Evolutionary conservation across 306 rosid species (phyloP), one percentile per base, ranked within the genome.

Genomic region (Herpetospermum pedunculosum): DNA sequence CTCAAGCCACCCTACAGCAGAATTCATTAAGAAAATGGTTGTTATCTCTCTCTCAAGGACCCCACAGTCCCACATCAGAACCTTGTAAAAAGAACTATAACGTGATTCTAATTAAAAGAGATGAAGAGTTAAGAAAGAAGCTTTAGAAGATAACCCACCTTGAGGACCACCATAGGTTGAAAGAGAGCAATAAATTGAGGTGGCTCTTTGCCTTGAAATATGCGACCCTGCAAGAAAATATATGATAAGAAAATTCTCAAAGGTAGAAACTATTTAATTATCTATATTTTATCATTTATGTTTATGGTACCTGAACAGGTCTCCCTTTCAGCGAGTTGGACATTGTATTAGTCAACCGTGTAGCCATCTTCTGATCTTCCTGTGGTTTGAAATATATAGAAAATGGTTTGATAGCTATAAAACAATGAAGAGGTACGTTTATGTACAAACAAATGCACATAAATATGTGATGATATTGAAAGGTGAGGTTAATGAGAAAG

Each of bases 351-450:
- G 93, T 85, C 88, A 95, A 85, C 38, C 89, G 86, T 82, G 89
- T 79, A 44, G 97, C 97, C 91, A 83, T 89, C 79, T 77, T 89
- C 75, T 87, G 96, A 88, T 95, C 99, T 77, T 95, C 99, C 99
- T 95, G 80, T 74, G 82, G 67, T 77, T 72, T 44, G 53, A 18
- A 77, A 76, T 49, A 80, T 34, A 77, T 10, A 59, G 15, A 71
- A 47, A 38, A 32, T 52, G 47, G 62, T 52, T 37, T 72, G 14
- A 35, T 6, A 44, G 23, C n/a, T 19, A 71, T 71, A 18, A 19
- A 41, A 23, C 52, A 67, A 67, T 4, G 28, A 23, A 23, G 12
- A 23, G 6, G 0, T 34, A 67, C 15, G 37, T 68, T 28, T 15
- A 68, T 14, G 38, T 13, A 43, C 37, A 68, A 41, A 43, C 37